Evolutionary conservation across 352 stramenopile genomes (phyloP), one percentile per base, ranked within the genome.

Genomic region (Peronospora destructor): DNA sequence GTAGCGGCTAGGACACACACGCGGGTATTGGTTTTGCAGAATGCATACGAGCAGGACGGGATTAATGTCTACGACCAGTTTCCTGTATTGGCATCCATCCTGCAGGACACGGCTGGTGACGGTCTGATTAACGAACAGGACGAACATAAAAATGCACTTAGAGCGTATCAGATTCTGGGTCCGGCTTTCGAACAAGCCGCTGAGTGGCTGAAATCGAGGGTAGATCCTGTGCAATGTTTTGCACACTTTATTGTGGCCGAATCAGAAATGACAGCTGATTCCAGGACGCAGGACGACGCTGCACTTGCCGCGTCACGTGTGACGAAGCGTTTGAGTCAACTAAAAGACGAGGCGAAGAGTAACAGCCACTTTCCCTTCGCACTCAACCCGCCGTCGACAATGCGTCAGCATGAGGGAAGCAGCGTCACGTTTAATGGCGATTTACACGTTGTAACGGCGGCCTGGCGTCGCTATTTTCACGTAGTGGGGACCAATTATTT

Each of bases 401-500:
- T 40, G 17, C 43, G 26, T 33, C 36, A 43, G 13, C 37, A 39
- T 9, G 57, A 67, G 14, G 33, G 25, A 16, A 47, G 53, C 16
- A 66, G 39, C 8, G 25, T 69, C 29, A 34, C 49, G 16, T 40
- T 51, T 14, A 64, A 61, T n/a, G 75, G 78, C 17, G 67, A 87
- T 21, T 40, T 86, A 19, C 59, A 63, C 1, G 54, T 74, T 5
- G 52, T 89, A 10, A 45, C 64, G 1, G 35, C 69, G 6, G 45
- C 62, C 5, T 62, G 64, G 49, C 64, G 68, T 39, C 67, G 56
- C 40, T 87, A 83, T 49, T 86, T 82, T 29, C 70, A 75, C 28
- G 46, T 73, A 11, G 42, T 85, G 4, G 76, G 78, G 12, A 72
- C 64, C 19, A 90, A 87, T 47, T 87, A 73, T 50, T 66, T 84